A percentile compares a stretch with the other conserved stretches of the same genome.
These are phyloP conservation scores for Tolypocladium paradoxum DNA, from an alignment of 2,329 filamentous ascomycete species.

Conservation along the genomic window DNA sequence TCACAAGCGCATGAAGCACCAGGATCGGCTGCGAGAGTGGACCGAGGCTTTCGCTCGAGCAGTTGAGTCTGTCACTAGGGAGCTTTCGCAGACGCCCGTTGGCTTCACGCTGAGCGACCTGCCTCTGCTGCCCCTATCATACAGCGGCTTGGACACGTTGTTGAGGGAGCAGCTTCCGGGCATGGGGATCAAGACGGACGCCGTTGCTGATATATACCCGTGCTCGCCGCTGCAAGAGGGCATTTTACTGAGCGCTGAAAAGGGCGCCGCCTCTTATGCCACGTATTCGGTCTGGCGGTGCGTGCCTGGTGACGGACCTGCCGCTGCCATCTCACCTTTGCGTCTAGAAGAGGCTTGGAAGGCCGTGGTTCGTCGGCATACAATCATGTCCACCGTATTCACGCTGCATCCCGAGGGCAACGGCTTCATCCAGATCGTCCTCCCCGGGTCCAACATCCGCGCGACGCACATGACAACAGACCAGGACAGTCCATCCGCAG, in stretches of 20 bases:
- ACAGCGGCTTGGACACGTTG: slow-evolving; percentile 1
- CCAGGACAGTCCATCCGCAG: neutral
- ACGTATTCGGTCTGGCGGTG: slow-evolving; percentile 10
- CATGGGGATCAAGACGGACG: slow-evolving; percentile 1
- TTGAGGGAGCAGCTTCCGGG: slow-evolving; percentile 1
- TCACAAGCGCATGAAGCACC: slow-evolving; percentile 5
- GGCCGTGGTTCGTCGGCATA: slow-evolving; percentile 1
- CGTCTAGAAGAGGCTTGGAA: slow-evolving; percentile 7
- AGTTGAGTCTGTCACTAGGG: neutral
- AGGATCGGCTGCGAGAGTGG: slow-evolving; percentile 2
- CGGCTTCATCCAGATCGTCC: slow-evolving; percentile 6
- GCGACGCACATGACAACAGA: neutral
- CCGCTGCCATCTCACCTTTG: neutral
- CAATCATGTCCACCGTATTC: slow-evolving; percentile 4
- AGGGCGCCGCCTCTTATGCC: slow-evolving; percentile 6
- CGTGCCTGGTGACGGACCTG: neutral
- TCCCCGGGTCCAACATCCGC: neutral
- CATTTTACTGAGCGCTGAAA: slow-evolving; percentile 22
- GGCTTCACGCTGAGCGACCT: slow-evolving; percentile 20
- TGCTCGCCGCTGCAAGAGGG: slow-evolving; percentile 27
- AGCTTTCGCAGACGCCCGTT: neutral
- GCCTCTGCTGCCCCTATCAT: slow-evolving; percentile 15
- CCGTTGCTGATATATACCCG: slow-evolving; percentile 15
- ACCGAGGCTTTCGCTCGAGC: neutral
- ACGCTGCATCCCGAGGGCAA: slow-evolving; percentile 5